Percentiles rank a stretch among this genome's conserved stretches.
Conservation (phyloP, 352 stramenopile species). For the Globisporangium splendens region DNA sequence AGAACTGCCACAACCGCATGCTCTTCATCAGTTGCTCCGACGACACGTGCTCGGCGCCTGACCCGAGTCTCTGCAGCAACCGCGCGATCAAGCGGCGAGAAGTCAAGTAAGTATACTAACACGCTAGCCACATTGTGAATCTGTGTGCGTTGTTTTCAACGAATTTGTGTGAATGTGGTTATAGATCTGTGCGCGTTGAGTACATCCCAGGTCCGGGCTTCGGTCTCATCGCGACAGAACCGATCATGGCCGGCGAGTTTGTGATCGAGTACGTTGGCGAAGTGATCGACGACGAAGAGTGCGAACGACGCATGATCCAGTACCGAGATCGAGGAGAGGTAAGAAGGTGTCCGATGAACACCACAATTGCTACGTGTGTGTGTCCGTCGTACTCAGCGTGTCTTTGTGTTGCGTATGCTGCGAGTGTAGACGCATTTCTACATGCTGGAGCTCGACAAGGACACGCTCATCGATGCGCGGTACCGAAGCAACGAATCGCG, state of each 20-base stretch:
- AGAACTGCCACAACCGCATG: conserved; percentile 82
- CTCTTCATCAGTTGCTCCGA: conserved; percentile 79
- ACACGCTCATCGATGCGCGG: conserved; percentile 82
- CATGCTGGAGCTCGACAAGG: conserved; percentile 86
- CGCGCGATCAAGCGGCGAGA: conserved; percentile 65
- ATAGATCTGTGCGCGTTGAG: conserved; percentile 47
- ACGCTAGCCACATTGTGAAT: too few species aligned
- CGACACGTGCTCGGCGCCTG: conserved; percentile 71
- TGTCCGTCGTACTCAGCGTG: neutral
- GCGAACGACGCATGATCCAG: conserved; percentile 53
- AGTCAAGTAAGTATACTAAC: conserved; percentile 34
- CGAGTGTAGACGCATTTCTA: conserved; percentile 65
- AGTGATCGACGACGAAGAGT: conserved; percentile 89
- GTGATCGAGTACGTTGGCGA: conserved; percentile 94
- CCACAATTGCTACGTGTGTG: neutral
- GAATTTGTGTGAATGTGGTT: neutral
- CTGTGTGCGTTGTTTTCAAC: neutral
- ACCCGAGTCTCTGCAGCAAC: conserved; percentile 66
- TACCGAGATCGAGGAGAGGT: conserved; percentile 58
- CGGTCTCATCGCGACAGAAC: conserved; percentile 80
- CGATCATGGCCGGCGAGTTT: conserved; percentile 78
- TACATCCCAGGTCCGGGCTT: conserved; percentile 87
- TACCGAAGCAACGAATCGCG: conserved; percentile 91
- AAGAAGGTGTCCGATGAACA: neutral
- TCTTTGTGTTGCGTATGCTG: neutral